phyloP scores from a whole-genome alignment of 495 filamentous ascomycete genomes.

The Xylaria curta region DNA sequence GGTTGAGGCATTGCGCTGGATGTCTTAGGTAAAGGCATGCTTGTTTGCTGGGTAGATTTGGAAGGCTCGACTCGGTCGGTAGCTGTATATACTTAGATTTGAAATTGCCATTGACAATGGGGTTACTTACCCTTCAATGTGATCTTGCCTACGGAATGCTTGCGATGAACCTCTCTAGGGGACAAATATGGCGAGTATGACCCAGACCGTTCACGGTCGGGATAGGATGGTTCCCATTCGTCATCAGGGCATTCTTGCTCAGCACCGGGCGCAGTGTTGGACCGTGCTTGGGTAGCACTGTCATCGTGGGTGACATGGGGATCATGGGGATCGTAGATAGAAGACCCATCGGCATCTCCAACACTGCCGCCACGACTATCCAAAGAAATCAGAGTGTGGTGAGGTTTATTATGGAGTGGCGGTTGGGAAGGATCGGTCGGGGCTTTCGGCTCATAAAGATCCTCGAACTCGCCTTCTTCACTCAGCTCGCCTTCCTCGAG shows the following conservation, averaged over 20 bases:
- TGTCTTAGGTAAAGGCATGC: background rate
- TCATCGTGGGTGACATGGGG: conserved; percentile 30
- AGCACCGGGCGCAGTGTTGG: conserved; percentile 27
- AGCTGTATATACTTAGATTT: conserved; percentile 31
- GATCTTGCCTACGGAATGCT: conserved; percentile 35
- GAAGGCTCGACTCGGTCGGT: background rate
- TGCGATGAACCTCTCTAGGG: conserved; percentile 49
- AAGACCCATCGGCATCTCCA: conserved; percentile 39
- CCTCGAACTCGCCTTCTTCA: conserved; percentile 67
- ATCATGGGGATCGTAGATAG: conserved; percentile 37
- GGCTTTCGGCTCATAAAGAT: conserved; percentile 50
- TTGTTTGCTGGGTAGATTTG: background rate
- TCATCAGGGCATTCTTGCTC: conserved; percentile 37
- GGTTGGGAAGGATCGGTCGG: conserved; percentile 26
- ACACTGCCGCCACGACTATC: conserved; percentile 32
- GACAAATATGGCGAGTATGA: conserved; percentile 62
- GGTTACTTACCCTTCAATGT: conserved; percentile 32
- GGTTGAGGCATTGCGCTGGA: background rate
- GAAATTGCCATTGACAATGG: background rate
- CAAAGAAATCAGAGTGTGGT: conserved; percentile 18
- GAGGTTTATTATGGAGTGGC: conserved; percentile 20
- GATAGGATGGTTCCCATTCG: conserved; percentile 37
- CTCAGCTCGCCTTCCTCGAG: conserved; percentile 79
- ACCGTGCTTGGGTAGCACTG: conserved; percentile 28
- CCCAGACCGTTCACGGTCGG: conserved; percentile 51